phyloP scores from a whole-genome alignment of 31 red algal species.

The Asparagopsis taxiformis region DNA sequence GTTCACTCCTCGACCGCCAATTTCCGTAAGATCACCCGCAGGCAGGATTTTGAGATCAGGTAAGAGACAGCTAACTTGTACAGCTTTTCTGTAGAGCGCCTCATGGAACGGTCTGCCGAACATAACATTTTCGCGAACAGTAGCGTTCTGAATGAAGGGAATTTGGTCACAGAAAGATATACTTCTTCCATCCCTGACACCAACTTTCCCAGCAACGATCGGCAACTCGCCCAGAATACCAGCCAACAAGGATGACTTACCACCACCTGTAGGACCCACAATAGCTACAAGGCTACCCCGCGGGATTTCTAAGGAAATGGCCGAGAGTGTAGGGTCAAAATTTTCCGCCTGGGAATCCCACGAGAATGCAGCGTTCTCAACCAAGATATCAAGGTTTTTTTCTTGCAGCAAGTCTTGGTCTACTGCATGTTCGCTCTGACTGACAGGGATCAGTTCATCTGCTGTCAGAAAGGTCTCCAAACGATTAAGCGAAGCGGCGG shows the following conservation, averaged over 20 bases:
- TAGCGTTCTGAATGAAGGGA: slow-evolving; percentile 88
- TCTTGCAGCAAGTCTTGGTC: slow-evolving; percentile 32
- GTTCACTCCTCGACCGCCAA: slow-evolving; percentile 80
- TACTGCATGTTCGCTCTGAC: slow-evolving; percentile 33
- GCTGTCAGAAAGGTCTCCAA: slow-evolving; percentile 48
- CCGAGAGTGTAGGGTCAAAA: slow-evolving; percentile 49
- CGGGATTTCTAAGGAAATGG: slow-evolving; percentile 63
- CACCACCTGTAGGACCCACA: slow-evolving; percentile 77
- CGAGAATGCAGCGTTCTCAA: slow-evolving; percentile 67
- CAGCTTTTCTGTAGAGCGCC: slow-evolving; percentile 32
- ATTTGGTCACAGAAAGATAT: slow-evolving; percentile 82
- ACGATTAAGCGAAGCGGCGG: slow-evolving; percentile 53
- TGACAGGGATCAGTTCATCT: slow-evolving; percentile 51
- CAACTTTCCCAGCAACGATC: slow-evolving; percentile 51
- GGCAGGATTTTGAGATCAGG: slow-evolving; percentile 67
- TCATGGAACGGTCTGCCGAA: slow-evolving; percentile 80
- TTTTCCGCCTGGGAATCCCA: slow-evolving; percentile 67
- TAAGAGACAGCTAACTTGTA: slow-evolving; percentile 42
- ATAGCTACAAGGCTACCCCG: slow-evolving; percentile 66
- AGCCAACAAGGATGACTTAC: slow-evolving; percentile 77
- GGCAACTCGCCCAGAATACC: slow-evolving; percentile 71
- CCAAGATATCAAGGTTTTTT: slow-evolving; percentile 33
- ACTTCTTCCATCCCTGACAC: slow-evolving; percentile 29
- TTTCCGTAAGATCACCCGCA: slow-evolving; percentile 75
- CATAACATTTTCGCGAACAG: slow-evolving; percentile 82